Evolutionary conservation across 768 basidiomycete genomes (phyloP).

Genomic region (Neoboletus magnificus): DNA sequence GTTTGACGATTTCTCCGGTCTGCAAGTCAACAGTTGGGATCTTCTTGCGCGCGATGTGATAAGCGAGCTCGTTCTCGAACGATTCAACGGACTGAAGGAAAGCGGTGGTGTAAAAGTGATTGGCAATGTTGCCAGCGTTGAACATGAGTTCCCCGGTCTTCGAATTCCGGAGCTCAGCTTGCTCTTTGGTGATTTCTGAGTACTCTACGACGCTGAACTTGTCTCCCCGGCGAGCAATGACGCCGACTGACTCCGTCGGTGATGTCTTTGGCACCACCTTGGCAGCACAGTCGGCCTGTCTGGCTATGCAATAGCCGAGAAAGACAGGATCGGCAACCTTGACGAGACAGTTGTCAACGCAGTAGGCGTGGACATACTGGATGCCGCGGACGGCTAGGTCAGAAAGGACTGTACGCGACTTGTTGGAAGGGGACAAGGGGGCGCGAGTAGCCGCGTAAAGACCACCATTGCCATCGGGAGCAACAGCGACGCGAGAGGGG

Average conservation of each 20-base stretch:
- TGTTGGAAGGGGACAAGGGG: slow-evolving; percentile 59
- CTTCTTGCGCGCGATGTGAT: slow-evolving; percentile 98
- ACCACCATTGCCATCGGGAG: slow-evolving; percentile 97
- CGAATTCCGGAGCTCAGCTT: slow-evolving; percentile 72
- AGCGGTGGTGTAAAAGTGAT: slow-evolving; percentile 92
- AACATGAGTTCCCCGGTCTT: slow-evolving; percentile 77
- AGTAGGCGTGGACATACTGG: slow-evolving; percentile 90
- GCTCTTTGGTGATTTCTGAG: slow-evolving; percentile 88
- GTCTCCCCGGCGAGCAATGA: slow-evolving; percentile 80
- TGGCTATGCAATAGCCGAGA: slow-evolving; percentile 89
- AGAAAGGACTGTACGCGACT: slow-evolving; percentile 71
- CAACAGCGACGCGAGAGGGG: slow-evolving; percentile 79
- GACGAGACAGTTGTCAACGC: slow-evolving; percentile 99
- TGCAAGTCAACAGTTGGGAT: slow-evolving; percentile 77
- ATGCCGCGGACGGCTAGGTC: slow-evolving; percentile 76
- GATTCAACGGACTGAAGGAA: slow-evolving; percentile 76
- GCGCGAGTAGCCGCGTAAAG: slow-evolving; percentile 90
- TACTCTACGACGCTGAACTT: slow-evolving; percentile 95
- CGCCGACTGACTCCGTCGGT: slow-evolving; percentile 91
- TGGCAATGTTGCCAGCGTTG: slow-evolving; percentile 95
- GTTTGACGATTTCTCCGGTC: slow-evolving; percentile 70
- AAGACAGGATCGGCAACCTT: slow-evolving; percentile 96
- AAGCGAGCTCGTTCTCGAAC: slow-evolving; percentile 87
- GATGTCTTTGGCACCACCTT: slow-evolving; percentile 92
- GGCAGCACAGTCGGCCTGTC: slow-evolving; percentile 86